These are phyloP conservation scores for Corinectria fuckeliana DNA, from an alignment of 2,329 filamentous ascomycete species.

Conservation along the genomic window DNA sequence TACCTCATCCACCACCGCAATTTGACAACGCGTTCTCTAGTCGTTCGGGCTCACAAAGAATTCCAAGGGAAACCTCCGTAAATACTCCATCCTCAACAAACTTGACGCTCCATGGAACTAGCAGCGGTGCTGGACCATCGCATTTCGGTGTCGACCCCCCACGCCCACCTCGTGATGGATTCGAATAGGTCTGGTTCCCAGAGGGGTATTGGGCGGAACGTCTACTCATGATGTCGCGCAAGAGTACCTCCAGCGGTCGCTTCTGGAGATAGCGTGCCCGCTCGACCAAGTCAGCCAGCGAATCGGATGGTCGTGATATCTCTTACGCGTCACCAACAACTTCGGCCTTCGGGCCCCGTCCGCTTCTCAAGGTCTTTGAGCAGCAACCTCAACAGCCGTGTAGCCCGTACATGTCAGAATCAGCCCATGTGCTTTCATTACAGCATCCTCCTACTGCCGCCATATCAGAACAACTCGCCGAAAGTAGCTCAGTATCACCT, in stretches of 20 bases:
- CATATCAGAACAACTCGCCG: constrained; percentile 14
- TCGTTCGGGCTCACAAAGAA: constrained; percentile 2
- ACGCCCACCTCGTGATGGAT: constrained; percentile 59
- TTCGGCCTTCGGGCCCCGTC: constrained; percentile 24
- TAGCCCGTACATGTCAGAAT: constrained; percentile 56
- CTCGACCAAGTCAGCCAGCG: constrained; percentile 46
- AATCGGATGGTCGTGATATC: constrained; percentile 35
- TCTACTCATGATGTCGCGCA: constrained; percentile 39
- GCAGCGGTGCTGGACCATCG: neutral
- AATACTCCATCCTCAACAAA: constrained; percentile 6
- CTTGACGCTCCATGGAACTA: constrained; percentile 4
- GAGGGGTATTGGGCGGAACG: constrained; percentile 69
- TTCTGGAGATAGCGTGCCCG: constrained; percentile 51
- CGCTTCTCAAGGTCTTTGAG: constrained; percentile 19
- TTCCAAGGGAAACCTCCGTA: constrained; percentile 14
- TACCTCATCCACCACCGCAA: constrained; percentile 5
- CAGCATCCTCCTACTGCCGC: constrained; percentile 42
- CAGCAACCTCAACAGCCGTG: constrained; percentile 29
- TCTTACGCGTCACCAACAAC: constrained; percentile 36
- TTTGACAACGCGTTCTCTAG: neutral
- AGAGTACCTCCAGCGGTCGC: constrained; percentile 44
- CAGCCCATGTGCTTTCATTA: constrained; percentile 55
- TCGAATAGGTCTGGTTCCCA: constrained; percentile 69
- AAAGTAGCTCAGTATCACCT: constrained; percentile 14
- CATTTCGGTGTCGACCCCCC: constrained; percentile 57